Conservation (phyloP, 2,329 filamentous ascomycete species). For the Biscogniauxia marginata region DNA sequence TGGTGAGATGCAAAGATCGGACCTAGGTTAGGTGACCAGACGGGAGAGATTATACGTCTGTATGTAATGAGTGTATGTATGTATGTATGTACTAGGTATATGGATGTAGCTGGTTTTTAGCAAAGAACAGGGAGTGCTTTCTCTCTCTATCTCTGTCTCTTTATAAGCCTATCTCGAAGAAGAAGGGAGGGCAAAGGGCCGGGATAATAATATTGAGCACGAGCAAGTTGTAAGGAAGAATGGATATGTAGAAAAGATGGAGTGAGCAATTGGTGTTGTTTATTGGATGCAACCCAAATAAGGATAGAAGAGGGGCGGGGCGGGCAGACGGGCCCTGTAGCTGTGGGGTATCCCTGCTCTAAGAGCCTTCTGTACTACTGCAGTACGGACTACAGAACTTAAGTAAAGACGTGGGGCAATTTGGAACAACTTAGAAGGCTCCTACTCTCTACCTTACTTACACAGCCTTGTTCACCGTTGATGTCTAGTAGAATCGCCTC, state of each 20-base stretch:
- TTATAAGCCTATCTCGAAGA: neutral
- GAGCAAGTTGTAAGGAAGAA: neutral
- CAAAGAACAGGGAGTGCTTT: neutral
- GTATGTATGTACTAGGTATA: neutral
- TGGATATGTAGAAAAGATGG: neutral
- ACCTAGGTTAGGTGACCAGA: neutral
- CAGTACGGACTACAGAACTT: no score
- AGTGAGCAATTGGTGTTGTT: neutral
- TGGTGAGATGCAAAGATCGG: neutral
- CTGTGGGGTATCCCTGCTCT: neutral
- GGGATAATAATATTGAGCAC: neutral
- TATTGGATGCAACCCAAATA: neutral
- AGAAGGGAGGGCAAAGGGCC: no score
- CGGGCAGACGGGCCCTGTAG: neutral
- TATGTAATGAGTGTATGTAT: neutral
- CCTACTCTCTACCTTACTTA: no score
- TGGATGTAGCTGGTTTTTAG: neutral
- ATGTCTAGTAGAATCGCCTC: neutral
- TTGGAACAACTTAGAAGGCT: neutral
- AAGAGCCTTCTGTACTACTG: neutral
- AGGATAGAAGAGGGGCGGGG: neutral
- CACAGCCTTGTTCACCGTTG: no score
- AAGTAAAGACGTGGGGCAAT: neutral
- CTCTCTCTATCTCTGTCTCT: neutral
- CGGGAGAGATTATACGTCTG: neutral